phyloP scores from a whole-genome alignment of 2,329 filamentous ascomycete species.

The Clarireedia monteithiana region DNA sequence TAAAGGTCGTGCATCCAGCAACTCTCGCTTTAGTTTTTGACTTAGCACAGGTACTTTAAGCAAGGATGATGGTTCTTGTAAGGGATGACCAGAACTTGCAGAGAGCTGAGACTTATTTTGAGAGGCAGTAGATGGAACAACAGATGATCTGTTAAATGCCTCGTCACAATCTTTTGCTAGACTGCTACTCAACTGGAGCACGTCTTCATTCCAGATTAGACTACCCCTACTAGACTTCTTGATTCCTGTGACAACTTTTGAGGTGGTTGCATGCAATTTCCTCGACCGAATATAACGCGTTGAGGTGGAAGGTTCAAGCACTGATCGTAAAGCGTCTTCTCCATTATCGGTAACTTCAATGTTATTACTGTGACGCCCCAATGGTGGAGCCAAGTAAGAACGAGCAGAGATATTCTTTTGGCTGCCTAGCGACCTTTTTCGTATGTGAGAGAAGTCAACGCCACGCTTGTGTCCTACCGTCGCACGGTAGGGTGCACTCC shows the following conservation, averaged over 20 bases:
- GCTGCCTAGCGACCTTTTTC: slow-evolving; percentile 21
- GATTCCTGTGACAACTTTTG: slow-evolving; percentile 7
- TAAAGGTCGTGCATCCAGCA: slow-evolving; percentile 24
- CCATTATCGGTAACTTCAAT: slow-evolving; percentile 21
- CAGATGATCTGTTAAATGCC: slow-evolving; percentile 69
- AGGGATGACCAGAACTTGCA: slow-evolving; percentile 1
- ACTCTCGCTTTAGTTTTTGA: slow-evolving; percentile 11
- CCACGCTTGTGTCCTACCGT: slow-evolving; percentile 50
- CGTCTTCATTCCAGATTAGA: slow-evolving; percentile 59
- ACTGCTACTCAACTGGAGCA: slow-evolving; percentile 74
- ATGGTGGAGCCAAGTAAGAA: background rate
- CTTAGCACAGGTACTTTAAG: background rate
- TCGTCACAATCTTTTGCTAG: slow-evolving; percentile 88
- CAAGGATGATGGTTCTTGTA: background rate
- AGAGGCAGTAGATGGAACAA: slow-evolving; percentile 21
- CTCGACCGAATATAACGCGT: slow-evolving; percentile 26
- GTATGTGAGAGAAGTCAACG: slow-evolving; percentile 54
- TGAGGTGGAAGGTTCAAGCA: slow-evolving; percentile 13
- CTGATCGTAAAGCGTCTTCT: slow-evolving; percentile 12
- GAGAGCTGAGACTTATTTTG: slow-evolving; percentile 3
- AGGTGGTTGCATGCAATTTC: slow-evolving; percentile 15
- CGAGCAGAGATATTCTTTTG: slow-evolving; percentile 7
- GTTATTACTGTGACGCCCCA: slow-evolving; percentile 17
- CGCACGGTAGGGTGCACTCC: slow-evolving; percentile 30
- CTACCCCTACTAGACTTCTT: slow-evolving; percentile 16